Conservation (phyloP, 2,329 filamentous ascomycete genomes). For the Lachnellula subtilissima region DNA sequence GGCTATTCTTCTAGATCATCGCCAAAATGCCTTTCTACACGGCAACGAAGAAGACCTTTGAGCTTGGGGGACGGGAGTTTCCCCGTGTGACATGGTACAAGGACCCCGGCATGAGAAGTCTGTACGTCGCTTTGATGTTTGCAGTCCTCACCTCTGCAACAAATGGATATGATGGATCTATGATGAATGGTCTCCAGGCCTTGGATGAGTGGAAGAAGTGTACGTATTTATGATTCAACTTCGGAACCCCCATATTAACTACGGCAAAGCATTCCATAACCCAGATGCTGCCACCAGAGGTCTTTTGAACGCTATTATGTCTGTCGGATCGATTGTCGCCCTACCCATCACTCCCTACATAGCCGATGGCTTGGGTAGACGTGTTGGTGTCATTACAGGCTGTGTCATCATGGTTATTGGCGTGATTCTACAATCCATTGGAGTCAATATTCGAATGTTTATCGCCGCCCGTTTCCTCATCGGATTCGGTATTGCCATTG, state of each 20-base stretch:
- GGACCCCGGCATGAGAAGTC: conserved; percentile 51
- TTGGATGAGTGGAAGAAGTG: conserved; percentile 42
- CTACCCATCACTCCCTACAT: conserved; percentile 44
- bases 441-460: conserved; percentile 39
- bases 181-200: conserved; percentile 44
- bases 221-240: conserved; percentile 37
- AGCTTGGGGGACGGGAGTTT: conserved; percentile 29
- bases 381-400: conserved; percentile 43
- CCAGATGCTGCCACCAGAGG: conserved; percentile 35
- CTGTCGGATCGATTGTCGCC: conserved; percentile 43
- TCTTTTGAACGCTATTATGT: conserved; percentile 44
- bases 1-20: neutral
- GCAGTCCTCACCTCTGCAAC: conserved; percentile 42
- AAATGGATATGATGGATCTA: conserved; percentile 39
- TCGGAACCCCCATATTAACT: conserved; percentile 23
- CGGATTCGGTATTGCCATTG: conserved; percentile 34
- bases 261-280: conserved; percentile 34
- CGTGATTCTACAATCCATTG: conserved; percentile 38
- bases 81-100: conserved; percentile 44
- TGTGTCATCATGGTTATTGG: conserved; percentile 42
- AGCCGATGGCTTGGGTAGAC: conserved; percentile 43
- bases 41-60: conserved; percentile 25
- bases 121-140: conserved; percentile 44
- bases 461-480: conserved; percentile 37
- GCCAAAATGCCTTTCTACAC: conserved; percentile 20